Conservation (phyloP, 345 rosid species). For the Euphorbia tirucalli region DNA sequence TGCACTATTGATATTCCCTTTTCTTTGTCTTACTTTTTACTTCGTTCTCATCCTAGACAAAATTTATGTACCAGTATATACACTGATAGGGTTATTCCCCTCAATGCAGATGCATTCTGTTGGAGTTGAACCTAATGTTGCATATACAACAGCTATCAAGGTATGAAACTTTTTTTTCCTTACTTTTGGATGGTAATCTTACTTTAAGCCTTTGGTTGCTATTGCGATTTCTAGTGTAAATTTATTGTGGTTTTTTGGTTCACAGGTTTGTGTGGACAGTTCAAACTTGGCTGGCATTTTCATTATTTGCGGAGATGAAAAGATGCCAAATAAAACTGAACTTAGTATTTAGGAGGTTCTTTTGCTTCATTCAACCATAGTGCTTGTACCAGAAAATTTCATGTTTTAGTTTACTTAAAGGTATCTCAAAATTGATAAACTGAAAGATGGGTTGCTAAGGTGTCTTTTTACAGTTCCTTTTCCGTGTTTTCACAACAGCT, state of each 20-base stretch:
- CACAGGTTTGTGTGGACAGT: constrained; percentile 66
- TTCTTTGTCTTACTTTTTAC: not conserved
- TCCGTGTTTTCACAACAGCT: not conserved
- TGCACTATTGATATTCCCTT: too few species aligned
- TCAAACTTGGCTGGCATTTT: constrained; percentile 74
- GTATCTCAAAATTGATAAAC: not conserved
- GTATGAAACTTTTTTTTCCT: constrained; percentile 36
- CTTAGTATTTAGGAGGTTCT: constrained; percentile 22
- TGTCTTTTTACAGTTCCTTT: not conserved
- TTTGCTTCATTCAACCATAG: not conserved
- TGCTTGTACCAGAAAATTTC: not conserved
- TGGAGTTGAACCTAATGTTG: constrained; percentile 78
- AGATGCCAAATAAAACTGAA: constrained; percentile 68
- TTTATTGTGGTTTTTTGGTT: too few species aligned
- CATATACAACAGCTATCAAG: constrained; percentile 92
- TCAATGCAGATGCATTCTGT: constrained; percentile 73
- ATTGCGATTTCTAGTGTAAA: too few species aligned
- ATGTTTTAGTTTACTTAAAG: not conserved
- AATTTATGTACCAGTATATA: too few species aligned
- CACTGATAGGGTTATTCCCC: constrained; percentile 30
- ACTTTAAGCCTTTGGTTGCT: too few species aligned
- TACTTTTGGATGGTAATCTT: too few species aligned
- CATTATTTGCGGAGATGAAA: constrained; percentile 82
- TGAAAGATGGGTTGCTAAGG: not conserved
- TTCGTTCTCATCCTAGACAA: not conserved